Conservation (phyloP, 306 rosid species). For the Malus sieversii region DNA sequence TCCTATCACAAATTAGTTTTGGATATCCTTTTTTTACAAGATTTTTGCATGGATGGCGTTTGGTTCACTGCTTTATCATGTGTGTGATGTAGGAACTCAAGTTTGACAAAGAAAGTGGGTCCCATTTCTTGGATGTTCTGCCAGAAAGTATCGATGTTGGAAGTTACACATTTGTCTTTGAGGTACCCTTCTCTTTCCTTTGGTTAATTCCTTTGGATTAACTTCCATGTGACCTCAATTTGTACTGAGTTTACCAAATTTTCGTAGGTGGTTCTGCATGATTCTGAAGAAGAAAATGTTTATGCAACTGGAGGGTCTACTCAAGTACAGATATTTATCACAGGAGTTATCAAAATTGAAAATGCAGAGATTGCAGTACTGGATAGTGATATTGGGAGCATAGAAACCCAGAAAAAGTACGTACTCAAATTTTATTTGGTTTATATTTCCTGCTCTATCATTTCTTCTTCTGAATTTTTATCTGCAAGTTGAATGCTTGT, state of each 20-base stretch:
- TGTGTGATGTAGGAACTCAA: constrained; percentile 63
- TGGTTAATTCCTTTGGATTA: constrained; percentile 15
- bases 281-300: constrained; percentile 36
- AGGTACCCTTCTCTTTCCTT: constrained; percentile 44
- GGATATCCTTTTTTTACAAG: constrained; percentile 4
- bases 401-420: constrained; percentile 81
- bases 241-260: neutral
- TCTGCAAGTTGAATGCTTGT: constrained; percentile 9
- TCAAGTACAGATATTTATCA: constrained; percentile 63
- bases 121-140: constrained; percentile 58
- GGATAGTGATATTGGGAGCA: constrained; percentile 82
- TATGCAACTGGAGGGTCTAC: constrained; percentile 81
- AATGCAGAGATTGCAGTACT: constrained; percentile 73
- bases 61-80: constrained; percentile 15
- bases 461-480: neutral
- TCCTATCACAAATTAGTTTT: neutral
- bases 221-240: constrained; percentile 5
- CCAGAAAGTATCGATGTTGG: constrained; percentile 66
- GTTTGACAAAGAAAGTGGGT: constrained; percentile 49
- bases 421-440: constrained; percentile 7
- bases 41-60: constrained; percentile 4
- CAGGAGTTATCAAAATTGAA: constrained; percentile 62
- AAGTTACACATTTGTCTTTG: constrained; percentile 60
- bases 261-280: constrained; percentile 57
- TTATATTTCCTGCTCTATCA: neutral